phyloP scores from a whole-genome alignment of 2,329 filamentous ascomycete species.

The Coniochaeta ligniaria region DNA sequence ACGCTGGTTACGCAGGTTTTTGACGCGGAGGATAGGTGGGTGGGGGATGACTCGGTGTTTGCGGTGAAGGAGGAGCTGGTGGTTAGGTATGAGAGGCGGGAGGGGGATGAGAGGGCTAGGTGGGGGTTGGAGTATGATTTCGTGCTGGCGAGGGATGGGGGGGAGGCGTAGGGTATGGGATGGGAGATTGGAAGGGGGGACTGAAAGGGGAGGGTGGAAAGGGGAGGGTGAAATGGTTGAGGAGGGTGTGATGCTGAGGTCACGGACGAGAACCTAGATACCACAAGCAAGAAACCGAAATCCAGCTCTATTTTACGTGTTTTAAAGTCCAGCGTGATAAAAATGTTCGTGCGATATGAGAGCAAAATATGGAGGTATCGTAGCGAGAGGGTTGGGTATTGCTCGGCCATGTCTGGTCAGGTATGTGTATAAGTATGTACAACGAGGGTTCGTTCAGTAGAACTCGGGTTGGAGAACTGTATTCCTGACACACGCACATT shows the following conservation, averaged over 20 bases:
- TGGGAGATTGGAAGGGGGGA: not conserved
- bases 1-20: slow-evolving; percentile 67
- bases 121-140: slow-evolving; percentile 25
- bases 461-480: too few species aligned
- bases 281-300: too few species aligned
- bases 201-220: not conserved
- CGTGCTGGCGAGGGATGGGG: slow-evolving; percentile 14
- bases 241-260: not conserved
- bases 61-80: slow-evolving; percentile 31
- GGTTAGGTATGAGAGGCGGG: slow-evolving; percentile 22
- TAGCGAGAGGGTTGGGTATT: too few species aligned
- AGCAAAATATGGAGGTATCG: too few species aligned
- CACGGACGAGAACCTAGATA: not conserved
- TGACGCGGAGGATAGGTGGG: slow-evolving; percentile 50
- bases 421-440: too few species aligned
- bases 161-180: not conserved
- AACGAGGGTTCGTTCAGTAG: too few species aligned
- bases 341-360: too few species aligned
- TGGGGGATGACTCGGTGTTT: slow-evolving; percentile 35
- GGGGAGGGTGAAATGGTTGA: not conserved
- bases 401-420: too few species aligned
- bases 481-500: not conserved
- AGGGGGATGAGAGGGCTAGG: slow-evolving; percentile 19
- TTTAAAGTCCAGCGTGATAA: too few species aligned
- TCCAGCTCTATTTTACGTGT: too few species aligned